These are phyloP conservation scores for Protomyces pachydermus DNA, from an alignment of 1,139 yeast genomes.

Conservation along the genomic window DNA sequence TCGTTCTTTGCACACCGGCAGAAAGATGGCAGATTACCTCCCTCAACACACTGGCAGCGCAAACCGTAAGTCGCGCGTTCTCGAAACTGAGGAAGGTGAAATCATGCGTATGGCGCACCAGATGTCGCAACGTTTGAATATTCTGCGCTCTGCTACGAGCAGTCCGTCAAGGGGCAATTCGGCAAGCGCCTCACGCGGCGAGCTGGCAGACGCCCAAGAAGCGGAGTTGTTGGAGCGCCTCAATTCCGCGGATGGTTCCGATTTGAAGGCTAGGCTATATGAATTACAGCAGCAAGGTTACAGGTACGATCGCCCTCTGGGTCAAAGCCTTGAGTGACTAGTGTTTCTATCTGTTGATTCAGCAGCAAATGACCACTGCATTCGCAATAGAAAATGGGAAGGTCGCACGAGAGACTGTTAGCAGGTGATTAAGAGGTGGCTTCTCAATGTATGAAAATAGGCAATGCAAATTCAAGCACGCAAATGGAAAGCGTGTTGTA, in stretches of 20 bases:
- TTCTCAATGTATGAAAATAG: too few species aligned
- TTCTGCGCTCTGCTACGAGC: constrained; percentile 12
- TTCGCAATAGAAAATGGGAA: too few species aligned
- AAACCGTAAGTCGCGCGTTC: constrained; percentile 7
- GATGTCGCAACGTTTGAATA: constrained; percentile 11
- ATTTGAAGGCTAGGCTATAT: constrained; percentile 7
- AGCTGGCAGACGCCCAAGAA: constrained; percentile 6
- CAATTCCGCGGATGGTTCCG: constrained; percentile 19
- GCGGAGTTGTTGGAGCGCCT: constrained; percentile 12
- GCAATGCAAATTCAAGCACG: too few species aligned
- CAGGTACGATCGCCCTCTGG: not conserved
- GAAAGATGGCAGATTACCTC: constrained; percentile 2
- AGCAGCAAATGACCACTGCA: too few species aligned
- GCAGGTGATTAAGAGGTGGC: too few species aligned
- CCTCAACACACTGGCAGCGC: not conserved
- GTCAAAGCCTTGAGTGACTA: not conserved
- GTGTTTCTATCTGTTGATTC: too few species aligned
- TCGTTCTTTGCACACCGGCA: constrained; percentile 12
- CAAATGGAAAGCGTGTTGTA: too few species aligned
- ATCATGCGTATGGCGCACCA: constrained; percentile 17
- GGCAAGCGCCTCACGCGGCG: constrained; percentile 8
- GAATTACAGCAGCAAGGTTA: constrained; percentile 12
- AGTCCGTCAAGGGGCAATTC: constrained; percentile 20
- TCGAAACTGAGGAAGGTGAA: constrained; percentile 23
- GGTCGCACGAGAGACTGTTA: too few species aligned